Evolutionary conservation across 345 rosid species (phyloP), one percentile per base, ranked within the genome.

Genomic region (Gynandropsis gynandra): DNA sequence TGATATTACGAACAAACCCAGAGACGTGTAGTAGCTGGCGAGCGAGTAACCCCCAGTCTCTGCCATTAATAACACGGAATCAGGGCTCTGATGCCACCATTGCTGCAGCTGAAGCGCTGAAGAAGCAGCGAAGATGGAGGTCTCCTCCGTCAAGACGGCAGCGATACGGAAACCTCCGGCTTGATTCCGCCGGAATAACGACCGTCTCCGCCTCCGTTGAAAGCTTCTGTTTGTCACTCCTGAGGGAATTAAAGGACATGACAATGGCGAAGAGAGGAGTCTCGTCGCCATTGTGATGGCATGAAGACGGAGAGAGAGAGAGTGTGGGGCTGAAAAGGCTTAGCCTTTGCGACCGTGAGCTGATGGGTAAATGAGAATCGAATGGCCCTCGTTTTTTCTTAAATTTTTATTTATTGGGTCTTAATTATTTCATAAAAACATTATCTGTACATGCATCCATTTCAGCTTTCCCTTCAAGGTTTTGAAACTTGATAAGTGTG

Each of bases 11-110:
- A 90, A 90, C 34, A 84, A 82, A 49, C 96, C 98, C 58, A 84
- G 62, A 21, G 98, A 87, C 51, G 98, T 87, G 70, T 87, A 87
- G 53, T 90, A 90, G 80, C 98, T 87, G 54, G 98, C 96, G 52
- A 67, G 29, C 2, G 98, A 90, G 64, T 90, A 90, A 18, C 92
- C 87, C 16, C 89, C 54, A 18, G 73, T 72, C 21, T 82, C 88
- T 4, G 83, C 76, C 51, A 80, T 21, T 13, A 78, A 64, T 52
- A 78, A 73, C 35, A 83, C 19, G 0, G 75, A 63, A 32, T 56
- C 54, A 7, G 61, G 65, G 56, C 50, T 68, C 37, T 53, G 65
- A 16, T 54, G 61, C 65, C 59, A 65, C 70, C 50, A 52, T 46
- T 65, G 69, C 58, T 65, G 59, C 51, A 65, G 38, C 59, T 47